phyloP scores from a whole-genome alignment of 2,329 filamentous ascomycete genomes.

The Trichoderma pleuroti region DNA sequence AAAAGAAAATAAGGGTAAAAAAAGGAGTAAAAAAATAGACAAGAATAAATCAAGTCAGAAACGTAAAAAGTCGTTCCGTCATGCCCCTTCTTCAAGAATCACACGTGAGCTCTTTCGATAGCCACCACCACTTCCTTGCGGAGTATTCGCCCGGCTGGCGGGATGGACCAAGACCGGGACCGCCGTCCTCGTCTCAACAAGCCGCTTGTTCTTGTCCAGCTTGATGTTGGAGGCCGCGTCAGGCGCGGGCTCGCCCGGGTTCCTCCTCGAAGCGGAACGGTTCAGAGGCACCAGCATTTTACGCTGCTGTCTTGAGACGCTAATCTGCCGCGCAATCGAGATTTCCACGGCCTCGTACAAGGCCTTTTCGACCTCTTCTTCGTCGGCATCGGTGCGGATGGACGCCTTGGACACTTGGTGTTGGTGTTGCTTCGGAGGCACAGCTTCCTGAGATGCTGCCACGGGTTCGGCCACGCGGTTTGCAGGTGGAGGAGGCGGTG shows the following conservation, averaged over 20 bases:
- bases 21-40: background rate
- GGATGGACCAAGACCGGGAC: constrained; percentile 47
- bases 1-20: background rate
- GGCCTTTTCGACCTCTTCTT: constrained; percentile 28
- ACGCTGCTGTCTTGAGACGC: constrained; percentile 59
- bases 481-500: background rate
- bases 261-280: constrained; percentile 27
- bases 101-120: constrained; percentile 53
- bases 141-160: constrained; percentile 28
- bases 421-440: constrained; percentile 1
- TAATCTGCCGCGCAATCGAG: constrained; percentile 66
- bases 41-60: constrained; percentile 12
- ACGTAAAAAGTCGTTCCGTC: background rate
- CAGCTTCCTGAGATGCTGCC: background rate
- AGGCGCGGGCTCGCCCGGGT: background rate
- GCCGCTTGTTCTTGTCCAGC: constrained; percentile 26
- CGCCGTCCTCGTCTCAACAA: constrained; percentile 38
- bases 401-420: background rate
- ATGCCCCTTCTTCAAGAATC: constrained; percentile 49
- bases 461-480: background rate
- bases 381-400: background rate
- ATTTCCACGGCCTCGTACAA: constrained; percentile 56
- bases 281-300: constrained; percentile 56
- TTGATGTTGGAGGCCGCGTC: constrained; percentile 6
- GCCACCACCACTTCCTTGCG: constrained; percentile 33